Conservation (phyloP, 805 yeast genomes). For the Ogataea haglerorum region DNA sequence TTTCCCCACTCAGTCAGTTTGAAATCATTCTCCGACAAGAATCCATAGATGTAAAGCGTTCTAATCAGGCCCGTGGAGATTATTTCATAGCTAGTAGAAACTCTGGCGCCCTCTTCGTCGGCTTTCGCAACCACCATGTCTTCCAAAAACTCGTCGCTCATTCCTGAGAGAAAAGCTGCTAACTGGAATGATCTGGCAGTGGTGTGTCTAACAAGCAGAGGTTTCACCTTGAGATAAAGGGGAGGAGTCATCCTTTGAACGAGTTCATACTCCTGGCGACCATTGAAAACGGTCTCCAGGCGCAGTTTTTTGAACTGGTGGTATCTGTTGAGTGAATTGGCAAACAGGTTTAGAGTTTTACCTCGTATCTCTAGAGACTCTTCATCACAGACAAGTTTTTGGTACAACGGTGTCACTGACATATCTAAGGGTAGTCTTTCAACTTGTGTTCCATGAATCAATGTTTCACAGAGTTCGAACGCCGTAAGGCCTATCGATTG, state of each 20-base stretch:
- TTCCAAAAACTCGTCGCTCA: constrained; percentile 31
- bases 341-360: constrained; percentile 60
- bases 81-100: constrained; percentile 49
- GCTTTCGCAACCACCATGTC: constrained; percentile 17
- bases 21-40: constrained; percentile 41
- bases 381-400: constrained; percentile 45
- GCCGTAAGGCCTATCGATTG: constrained; percentile 72
- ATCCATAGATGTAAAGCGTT: constrained; percentile 47
- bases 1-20: constrained; percentile 52
- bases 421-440: constrained; percentile 69
- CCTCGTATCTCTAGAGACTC: constrained; percentile 51
- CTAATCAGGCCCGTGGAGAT: constrained; percentile 56
- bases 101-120: constrained; percentile 28
- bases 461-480: constrained; percentile 59
- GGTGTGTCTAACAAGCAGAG: constrained; percentile 31
- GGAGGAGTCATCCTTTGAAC: constrained; percentile 56
- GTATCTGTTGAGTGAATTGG: constrained; percentile 76
- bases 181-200: constrained; percentile 33
- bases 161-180: constrained; percentile 30
- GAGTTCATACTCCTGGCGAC: constrained; percentile 34
- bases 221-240: constrained; percentile 39
- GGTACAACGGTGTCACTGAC: constrained; percentile 53
- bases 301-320: constrained; percentile 70
- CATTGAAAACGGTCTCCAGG: constrained; percentile 37
- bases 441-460: constrained; percentile 58